Evolutionary conservation across 441 rosid genomes (phyloP).

Genomic region (Syzygium syzygioides): DNA sequence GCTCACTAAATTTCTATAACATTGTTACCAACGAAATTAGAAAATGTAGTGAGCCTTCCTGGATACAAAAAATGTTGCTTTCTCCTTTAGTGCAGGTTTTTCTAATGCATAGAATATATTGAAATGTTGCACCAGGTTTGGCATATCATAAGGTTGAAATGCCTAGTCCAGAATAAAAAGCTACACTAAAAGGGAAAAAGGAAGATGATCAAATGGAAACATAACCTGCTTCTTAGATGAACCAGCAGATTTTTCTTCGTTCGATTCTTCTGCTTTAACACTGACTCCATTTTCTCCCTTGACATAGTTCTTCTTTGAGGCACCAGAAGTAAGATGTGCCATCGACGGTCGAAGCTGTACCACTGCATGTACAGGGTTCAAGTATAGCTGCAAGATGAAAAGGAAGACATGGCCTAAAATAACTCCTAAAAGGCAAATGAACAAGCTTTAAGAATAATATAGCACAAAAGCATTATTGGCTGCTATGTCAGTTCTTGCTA

Average conservation of each 20-base stretch:
- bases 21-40: background rate
- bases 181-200: background rate
- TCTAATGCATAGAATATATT: background rate
- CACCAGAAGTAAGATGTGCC: slow-evolving; percentile 30
- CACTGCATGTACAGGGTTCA: slow-evolving; percentile 81
- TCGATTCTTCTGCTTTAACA: slow-evolving; percentile 31
- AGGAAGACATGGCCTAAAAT: slow-evolving; percentile 5
- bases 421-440: background rate
- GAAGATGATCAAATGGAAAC: background rate
- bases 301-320: slow-evolving; percentile 32
- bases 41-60: background rate
- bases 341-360: slow-evolving; percentile 83
- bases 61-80: background rate
- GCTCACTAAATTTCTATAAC: background rate
- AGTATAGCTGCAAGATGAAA: slow-evolving; percentile 56
- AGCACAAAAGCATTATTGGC: background rate
- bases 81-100: background rate
- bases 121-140: background rate
- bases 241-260: slow-evolving; percentile 30
- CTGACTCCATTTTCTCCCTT: slow-evolving; percentile 21
- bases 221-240: slow-evolving; percentile 63
- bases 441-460: background rate
- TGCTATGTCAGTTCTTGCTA: background rate
- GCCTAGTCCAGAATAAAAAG: background rate
- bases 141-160: background rate